Evolutionary conservation across 306 rosid genomes (phyloP).

Genomic region (Ziziphus jujuba): DNA sequence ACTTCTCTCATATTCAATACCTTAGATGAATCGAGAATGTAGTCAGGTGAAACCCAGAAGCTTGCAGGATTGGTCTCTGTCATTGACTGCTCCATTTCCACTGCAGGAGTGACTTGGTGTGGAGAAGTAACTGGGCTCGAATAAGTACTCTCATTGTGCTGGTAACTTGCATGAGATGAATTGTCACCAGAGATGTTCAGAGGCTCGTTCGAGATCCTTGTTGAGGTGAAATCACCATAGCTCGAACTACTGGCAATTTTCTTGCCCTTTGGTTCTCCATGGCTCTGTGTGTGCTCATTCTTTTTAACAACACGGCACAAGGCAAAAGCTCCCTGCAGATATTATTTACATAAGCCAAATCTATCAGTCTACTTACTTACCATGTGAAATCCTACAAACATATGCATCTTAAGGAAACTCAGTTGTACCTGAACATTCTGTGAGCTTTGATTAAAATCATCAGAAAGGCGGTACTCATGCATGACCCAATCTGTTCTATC

Average conservation of each 20-base stretch:
- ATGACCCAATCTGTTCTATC: conserved; percentile 85
- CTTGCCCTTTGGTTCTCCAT: conserved; percentile 46
- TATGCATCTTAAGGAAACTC: conserved; percentile 7
- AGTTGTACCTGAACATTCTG: conserved; percentile 55
- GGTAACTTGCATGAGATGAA: conserved; percentile 41
- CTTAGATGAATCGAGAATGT: conserved; percentile 88
- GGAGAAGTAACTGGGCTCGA: conserved; percentile 54
- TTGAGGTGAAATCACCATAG: conserved; percentile 37
- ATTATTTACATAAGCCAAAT: conserved; percentile 11
- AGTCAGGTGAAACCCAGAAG: conserved; percentile 73
- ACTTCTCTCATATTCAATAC: conserved; percentile 31
- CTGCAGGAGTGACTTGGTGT: conserved; percentile 32
- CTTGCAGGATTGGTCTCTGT: conserved; percentile 44
- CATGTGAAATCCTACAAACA: not conserved
- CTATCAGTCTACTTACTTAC: conserved; percentile 8
- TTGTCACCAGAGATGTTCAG: conserved; percentile 40
- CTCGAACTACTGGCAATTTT: conserved; percentile 37
- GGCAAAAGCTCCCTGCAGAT: conserved; percentile 68
- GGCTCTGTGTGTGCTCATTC: conserved; percentile 53
- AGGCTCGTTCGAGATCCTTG: conserved; percentile 34
- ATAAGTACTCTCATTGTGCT: conserved; percentile 46
- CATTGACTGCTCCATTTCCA: conserved; percentile 45
- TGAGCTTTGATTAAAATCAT: conserved; percentile 54
- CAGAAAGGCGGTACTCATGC: conserved; percentile 89
- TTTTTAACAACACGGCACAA: conserved; percentile 79